Conservation (phyloP, 139 green algal species). For the Tetradesmus obliquus region DNA sequence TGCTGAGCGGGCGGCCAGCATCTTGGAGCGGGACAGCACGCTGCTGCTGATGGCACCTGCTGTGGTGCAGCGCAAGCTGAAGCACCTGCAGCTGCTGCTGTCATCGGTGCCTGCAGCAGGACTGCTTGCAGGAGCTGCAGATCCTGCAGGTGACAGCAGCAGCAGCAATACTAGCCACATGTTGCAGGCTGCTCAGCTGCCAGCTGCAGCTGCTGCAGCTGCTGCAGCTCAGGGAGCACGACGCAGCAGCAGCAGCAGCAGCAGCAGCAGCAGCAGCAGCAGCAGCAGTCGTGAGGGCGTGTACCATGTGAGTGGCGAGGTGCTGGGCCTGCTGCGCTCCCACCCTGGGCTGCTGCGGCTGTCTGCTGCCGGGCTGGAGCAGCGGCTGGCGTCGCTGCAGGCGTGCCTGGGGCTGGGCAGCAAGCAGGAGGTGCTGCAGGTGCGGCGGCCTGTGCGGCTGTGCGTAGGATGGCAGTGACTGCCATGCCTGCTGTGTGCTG, state of each 20-base stretch:
- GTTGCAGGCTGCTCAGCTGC: background rate
- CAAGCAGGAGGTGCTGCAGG: conserved; percentile 16
- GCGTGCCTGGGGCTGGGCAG: background rate
- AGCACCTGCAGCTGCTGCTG: background rate
- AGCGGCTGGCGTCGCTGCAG: background rate
- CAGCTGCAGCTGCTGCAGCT: background rate
- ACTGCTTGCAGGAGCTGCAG: background rate
- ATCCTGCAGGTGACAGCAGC: background rate
- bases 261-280: background rate
- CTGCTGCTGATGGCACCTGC: conserved; percentile 12
- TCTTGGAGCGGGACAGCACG: background rate
- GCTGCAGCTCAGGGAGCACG: background rate
- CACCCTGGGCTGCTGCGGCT: conserved; percentile 14
- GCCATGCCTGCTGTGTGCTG: background rate
- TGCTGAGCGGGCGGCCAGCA: background rate
- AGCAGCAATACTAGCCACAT: background rate
- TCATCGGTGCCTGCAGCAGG: background rate
- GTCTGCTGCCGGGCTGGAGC: background rate
- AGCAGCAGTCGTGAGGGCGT: background rate
- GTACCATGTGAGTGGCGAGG: background rate
- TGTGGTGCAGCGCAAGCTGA: background rate
- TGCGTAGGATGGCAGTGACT: background rate
- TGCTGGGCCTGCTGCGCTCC: background rate
- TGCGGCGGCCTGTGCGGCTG: background rate
- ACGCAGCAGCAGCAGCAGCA: background rate